Evolutionary conservation across 768 basidiomycete genomes (phyloP).

Genomic region (Suillus ampliporus): DNA sequence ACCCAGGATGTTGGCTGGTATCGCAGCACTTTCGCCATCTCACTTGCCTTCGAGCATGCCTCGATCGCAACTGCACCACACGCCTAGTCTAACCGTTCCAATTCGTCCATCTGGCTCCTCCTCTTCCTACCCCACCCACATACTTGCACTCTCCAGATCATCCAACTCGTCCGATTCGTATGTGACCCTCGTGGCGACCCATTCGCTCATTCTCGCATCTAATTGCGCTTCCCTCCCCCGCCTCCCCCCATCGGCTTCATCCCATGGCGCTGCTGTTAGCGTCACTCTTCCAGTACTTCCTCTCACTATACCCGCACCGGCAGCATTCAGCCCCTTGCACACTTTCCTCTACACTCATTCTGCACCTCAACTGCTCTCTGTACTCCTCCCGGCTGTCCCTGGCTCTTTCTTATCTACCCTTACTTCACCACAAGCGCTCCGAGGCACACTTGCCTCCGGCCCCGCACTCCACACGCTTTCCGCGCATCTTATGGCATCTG

Average conservation of each 20-base stretch:
- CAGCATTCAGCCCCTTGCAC: constrained; percentile 62
- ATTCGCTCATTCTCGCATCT: constrained; percentile 71
- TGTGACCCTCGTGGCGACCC: constrained; percentile 64
- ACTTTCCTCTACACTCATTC: constrained; percentile 73
- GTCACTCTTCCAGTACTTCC: constrained; percentile 65
- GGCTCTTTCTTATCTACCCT: constrained; percentile 35
- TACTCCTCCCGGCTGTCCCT: constrained; percentile 48
- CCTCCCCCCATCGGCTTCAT: constrained; percentile 47
- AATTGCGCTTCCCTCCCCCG: constrained; percentile 70
- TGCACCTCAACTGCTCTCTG: constrained; percentile 51
- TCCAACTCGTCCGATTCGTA: constrained; percentile 37
- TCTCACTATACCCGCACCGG: constrained; percentile 65
- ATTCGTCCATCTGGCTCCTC: constrained; percentile 32
- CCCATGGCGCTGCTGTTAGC: constrained; percentile 40
- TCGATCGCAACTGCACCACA: constrained; percentile 38
- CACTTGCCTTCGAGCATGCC: constrained; percentile 42
- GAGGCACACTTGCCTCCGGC: constrained; percentile 53
- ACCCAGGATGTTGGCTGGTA: constrained; percentile 43
- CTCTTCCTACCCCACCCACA: constrained; percentile 52
- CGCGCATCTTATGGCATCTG: constrained; percentile 53
- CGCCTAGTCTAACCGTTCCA: constrained; percentile 36
- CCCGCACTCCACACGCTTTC: constrained; percentile 61
- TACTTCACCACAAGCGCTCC: constrained; percentile 35
- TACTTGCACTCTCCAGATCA: constrained; percentile 50
- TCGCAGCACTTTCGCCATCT: constrained; percentile 54